A percentile compares a stretch with the other conserved stretches of the same genome.
Evolutionary conservation across 1,284 basidiomycete genomes (phyloP).

Genomic region (Chalciporus sp.): DNA sequence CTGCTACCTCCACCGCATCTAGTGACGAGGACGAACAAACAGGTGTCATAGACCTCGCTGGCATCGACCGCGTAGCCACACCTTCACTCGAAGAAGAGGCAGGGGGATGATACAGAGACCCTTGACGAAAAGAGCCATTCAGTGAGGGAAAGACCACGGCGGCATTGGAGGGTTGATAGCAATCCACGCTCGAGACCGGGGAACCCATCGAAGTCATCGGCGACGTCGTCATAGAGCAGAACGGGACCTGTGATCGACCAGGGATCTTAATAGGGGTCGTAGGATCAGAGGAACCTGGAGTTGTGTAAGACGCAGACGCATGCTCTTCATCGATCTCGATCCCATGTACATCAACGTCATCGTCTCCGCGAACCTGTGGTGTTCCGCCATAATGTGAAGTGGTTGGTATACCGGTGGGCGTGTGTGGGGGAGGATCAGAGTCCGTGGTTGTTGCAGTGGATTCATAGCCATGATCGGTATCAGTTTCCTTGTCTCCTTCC

Average conservation of each 20-base stretch:
- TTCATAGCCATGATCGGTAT: constrained; percentile 30
- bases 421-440: constrained; percentile 30
- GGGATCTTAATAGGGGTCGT: constrained; percentile 20
- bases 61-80: constrained; percentile 16
- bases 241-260: not conserved
- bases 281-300: constrained; percentile 12
- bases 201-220: constrained; percentile 6
- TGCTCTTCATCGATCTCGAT: constrained; percentile 15
- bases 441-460: constrained; percentile 33
- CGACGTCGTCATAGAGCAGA: constrained; percentile 4
- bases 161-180: constrained; percentile 8
- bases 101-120: not conserved
- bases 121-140: constrained; percentile 28
- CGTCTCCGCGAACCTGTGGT: constrained; percentile 16
- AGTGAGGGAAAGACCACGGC: constrained; percentile 28
- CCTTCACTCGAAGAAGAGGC: not conserved
- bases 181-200: not conserved
- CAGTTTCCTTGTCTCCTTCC: constrained; percentile 26
- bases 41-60: constrained; percentile 8
- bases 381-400: constrained; percentile 7
- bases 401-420: constrained; percentile 22
- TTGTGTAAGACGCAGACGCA: not conserved
- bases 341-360: constrained; percentile 11
- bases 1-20: not conserved
- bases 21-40: constrained; percentile 1